phyloP scores from a whole-genome alignment of 345 rosid genomes.

The Schrenkiella parvula region DNA sequence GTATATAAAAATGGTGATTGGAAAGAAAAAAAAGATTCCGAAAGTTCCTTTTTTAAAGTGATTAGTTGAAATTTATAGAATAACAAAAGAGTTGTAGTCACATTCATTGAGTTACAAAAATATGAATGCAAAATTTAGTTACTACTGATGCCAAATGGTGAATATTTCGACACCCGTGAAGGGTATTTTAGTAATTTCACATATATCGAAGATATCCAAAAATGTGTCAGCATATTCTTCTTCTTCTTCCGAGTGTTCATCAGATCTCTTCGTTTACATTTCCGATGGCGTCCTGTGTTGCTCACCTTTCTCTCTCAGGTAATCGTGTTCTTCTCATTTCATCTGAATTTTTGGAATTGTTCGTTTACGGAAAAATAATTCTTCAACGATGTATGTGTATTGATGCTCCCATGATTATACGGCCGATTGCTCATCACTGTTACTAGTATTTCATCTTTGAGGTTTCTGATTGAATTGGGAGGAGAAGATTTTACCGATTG shows the following conservation, averaged over 20 bases:
- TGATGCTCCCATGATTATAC: not conserved
- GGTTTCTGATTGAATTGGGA: not conserved
- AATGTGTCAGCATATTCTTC: conserved; percentile 8
- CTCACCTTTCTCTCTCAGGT: conserved; percentile 33
- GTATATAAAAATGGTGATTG: conserved; percentile 22
- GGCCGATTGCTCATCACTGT: not conserved
- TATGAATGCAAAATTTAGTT: not conserved
- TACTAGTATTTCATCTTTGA: not conserved
- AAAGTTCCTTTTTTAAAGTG: not conserved
- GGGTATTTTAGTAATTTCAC: not conserved
- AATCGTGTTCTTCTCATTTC: not conserved
- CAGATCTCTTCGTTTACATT: conserved; percentile 22
- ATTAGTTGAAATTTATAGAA: conserved; percentile 2
- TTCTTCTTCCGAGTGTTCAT: not conserved
- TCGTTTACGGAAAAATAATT: not conserved
- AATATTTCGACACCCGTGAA: no score
- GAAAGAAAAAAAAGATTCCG: not conserved
- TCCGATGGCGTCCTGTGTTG: conserved; percentile 34
- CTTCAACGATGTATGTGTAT: not conserved
- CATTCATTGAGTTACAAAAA: not conserved
- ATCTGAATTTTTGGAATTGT: not conserved
- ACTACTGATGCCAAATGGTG: no score
- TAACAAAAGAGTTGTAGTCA: conserved; percentile 3
- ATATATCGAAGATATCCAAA: not conserved
- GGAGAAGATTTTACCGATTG: not conserved